Evolutionary conservation across 345 rosid genomes (phyloP).

Genomic region (Isatis tinctoria): DNA sequence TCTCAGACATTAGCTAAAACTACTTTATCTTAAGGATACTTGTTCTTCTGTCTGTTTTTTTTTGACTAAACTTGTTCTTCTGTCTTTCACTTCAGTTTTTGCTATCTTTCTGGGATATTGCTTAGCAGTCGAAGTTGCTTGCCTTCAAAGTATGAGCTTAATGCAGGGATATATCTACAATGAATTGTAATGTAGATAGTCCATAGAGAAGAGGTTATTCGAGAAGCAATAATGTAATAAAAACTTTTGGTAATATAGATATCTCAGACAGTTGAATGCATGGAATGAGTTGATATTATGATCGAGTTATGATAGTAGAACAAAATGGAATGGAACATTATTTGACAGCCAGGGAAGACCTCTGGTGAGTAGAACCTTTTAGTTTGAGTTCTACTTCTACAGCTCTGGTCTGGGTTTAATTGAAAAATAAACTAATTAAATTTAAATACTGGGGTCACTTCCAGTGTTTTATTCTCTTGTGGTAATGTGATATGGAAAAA

Average conservation of each 20-base stretch:
- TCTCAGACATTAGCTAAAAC: no score
- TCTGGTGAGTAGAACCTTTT: no score
- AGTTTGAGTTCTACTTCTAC: neutral
- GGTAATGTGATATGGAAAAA: no score
- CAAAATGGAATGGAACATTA: neutral
- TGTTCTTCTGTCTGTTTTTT: no score
- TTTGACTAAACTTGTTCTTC: no score
- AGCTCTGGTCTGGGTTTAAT: neutral
- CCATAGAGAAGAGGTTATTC: neutral
- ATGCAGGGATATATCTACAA: neutral
- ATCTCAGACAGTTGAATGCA: no score
- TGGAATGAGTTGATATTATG: no score
- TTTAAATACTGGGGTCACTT: neutral
- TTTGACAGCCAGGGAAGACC: neutral
- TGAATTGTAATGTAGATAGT: neutral
- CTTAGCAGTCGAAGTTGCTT: no score
- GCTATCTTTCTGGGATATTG: no score
- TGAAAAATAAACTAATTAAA: neutral
- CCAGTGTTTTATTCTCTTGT: neutral
- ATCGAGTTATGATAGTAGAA: no score
- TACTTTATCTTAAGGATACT: no score
- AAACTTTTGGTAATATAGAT: neutral
- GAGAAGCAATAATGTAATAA: neutral
- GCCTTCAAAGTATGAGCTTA: neutral
- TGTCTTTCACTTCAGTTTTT: no score